A percentile compares a stretch with the other conserved stretches of the same genome.
phyloP scores from a whole-genome alignment of 345 rosid species.

The Eucalyptus sideroxylon region DNA sequence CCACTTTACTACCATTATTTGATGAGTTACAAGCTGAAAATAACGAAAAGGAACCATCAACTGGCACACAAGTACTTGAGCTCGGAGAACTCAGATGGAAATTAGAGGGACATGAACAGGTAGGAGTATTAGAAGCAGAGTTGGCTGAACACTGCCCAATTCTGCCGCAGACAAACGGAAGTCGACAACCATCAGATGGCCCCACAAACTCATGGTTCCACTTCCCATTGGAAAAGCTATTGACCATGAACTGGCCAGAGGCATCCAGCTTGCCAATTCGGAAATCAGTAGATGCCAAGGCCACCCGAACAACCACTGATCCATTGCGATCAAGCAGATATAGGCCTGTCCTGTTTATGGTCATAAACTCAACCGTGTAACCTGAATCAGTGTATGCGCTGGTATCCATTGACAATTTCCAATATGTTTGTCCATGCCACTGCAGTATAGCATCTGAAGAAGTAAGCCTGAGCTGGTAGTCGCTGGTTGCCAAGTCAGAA shows the following conservation, averaged over 20 bases:
- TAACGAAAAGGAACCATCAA: conserved; percentile 21
- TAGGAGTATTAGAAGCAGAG: conserved; percentile 6
- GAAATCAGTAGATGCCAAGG: conserved; percentile 31
- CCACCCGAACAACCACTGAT: conserved; percentile 30
- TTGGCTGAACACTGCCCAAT: conserved; percentile 40
- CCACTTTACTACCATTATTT: conserved; percentile 4
- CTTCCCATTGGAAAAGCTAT: conserved; percentile 23
- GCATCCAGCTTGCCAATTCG: conserved; percentile 43
- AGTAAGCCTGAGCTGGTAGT: conserved; percentile 36
- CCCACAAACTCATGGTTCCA: conserved; percentile 39
- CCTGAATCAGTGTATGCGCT: conserved; percentile 29
- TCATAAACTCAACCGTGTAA: conserved; percentile 36
- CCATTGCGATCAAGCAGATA: conserved; percentile 55
- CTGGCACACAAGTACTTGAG: conserved; percentile 35
- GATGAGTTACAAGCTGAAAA: conserved; percentile 47
- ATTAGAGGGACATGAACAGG: conserved; percentile 63
- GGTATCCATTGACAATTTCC: conserved; percentile 64
- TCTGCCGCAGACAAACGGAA: conserved; percentile 54
- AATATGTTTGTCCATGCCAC: conserved; percentile 60
- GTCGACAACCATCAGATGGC: conserved; percentile 44
- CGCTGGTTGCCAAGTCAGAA: conserved; percentile 37
- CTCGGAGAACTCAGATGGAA: conserved; percentile 19
- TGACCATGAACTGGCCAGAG: conserved; percentile 44
- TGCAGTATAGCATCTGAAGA: conserved; percentile 35
- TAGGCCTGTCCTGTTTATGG: conserved; percentile 45